Percentiles rank a stretch among this genome's conserved stretches.
Conservation (phyloP, 1,284 basidiomycete species). For the Ceratobasidium sp. region DNA sequence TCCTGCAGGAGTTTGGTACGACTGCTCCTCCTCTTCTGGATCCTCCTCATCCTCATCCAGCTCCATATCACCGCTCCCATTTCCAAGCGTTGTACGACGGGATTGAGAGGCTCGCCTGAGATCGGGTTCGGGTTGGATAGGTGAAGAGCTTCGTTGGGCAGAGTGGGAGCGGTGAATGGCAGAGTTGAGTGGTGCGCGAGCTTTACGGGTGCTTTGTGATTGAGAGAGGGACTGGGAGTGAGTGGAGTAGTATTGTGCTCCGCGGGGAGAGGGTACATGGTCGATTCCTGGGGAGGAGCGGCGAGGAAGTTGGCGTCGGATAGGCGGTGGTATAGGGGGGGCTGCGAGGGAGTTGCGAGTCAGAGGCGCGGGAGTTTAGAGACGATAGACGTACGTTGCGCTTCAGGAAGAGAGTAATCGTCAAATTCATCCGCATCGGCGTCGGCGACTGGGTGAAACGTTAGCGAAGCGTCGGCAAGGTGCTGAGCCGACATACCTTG, state of each 20-base stretch:
- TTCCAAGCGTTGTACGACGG: conserved; percentile 25
- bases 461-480: background rate
- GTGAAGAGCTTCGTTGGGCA: conserved; percentile 32
- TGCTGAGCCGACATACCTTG: background rate
- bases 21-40: conserved; percentile 22
- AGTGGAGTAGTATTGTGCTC: conserved; percentile 21
- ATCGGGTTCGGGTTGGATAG: conserved; percentile 4
- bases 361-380: background rate
- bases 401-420: conserved; percentile 30
- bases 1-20: background rate
- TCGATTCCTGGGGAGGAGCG: conserved; percentile 19
- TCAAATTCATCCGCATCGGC: conserved; percentile 30
- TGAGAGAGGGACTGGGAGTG: conserved; percentile 14
- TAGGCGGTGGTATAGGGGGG: background rate
- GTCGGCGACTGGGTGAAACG: conserved; percentile 14
- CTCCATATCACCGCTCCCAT: conserved; percentile 29
- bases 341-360: background rate
- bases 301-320: conserved; percentile 13
- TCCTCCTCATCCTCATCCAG: conserved; percentile 39
- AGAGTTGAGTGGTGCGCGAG: conserved; percentile 34
- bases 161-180: conserved; percentile 32
- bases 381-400: background rate
- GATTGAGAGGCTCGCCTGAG: background rate
- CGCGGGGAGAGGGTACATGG: conserved; percentile 34
- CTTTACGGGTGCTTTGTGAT: conserved; percentile 27